Conservation (phyloP, 192 early-diverging fungal genomes). For the Linnemannia exigua region DNA sequence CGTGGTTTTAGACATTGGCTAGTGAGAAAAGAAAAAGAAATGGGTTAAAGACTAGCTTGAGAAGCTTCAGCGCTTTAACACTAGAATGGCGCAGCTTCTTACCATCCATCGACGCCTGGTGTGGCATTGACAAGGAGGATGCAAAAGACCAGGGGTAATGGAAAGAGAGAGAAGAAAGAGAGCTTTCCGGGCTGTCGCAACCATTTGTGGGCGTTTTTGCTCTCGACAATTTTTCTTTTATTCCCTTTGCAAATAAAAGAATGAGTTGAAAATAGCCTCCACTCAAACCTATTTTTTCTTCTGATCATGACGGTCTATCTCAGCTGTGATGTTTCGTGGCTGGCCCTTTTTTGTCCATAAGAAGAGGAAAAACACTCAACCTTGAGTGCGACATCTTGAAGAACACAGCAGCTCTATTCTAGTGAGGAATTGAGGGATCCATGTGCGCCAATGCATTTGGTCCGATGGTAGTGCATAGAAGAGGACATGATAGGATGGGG, state of each 20-base stretch:
- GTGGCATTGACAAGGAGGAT: neutral
- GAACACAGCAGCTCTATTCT: neutral
- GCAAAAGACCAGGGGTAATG: neutral
- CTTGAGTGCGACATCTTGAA: neutral
- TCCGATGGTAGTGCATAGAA: neutral
- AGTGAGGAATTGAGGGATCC: neutral
- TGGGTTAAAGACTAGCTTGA: neutral
- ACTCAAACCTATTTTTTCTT: neutral
- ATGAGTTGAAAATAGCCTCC: constrained; percentile 2
- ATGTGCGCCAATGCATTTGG: neutral
- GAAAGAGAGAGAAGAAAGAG: neutral
- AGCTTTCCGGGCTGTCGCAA: neutral
- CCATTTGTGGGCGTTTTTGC: neutral
- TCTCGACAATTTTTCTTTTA: neutral
- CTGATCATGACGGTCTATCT: neutral
- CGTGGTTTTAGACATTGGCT: neutral
- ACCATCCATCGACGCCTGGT: neutral
- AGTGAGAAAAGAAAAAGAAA: too few relatives aligned
- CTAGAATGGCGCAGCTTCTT: too few relatives aligned
- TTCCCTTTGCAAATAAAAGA: neutral
- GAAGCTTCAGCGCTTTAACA: neutral
- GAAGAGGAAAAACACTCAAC: neutral
- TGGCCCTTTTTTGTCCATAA: neutral
- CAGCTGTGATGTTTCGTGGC: neutral
- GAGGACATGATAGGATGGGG: neutral